phyloP scores from a whole-genome alignment of 2,329 filamentous ascomycete species.

The Cladosporium velox region DNA sequence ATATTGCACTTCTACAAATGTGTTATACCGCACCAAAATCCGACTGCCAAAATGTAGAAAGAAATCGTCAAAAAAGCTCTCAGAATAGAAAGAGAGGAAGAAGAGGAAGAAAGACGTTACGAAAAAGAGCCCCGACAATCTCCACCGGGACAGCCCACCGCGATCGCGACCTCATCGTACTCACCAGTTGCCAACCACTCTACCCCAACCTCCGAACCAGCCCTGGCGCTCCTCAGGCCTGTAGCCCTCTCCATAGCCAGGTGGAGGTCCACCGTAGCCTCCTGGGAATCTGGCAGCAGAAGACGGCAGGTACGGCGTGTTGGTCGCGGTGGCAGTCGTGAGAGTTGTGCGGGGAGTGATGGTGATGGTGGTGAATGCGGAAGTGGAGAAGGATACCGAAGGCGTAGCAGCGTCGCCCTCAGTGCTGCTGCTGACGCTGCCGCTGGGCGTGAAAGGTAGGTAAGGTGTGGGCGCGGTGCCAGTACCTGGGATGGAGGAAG shows the following conservation, averaged over 20 bases:
- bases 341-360: constrained; percentile 10
- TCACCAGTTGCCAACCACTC: constrained; percentile 14
- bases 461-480: constrained; percentile 12
- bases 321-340: constrained; percentile 12
- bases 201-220: constrained; percentile 19
- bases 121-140: not conserved
- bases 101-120: not conserved
- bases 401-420: constrained; percentile 3
- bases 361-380: constrained; percentile 22
- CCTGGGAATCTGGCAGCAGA: constrained; percentile 19
- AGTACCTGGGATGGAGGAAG: constrained; percentile 24
- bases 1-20: not conserved
- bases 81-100: not conserved
- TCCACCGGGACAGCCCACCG: not conserved
- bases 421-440: constrained; percentile 7
- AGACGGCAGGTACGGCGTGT: constrained; percentile 23
- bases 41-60: not conserved
- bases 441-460: constrained; percentile 6
- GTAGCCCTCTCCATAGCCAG: constrained; percentile 20
- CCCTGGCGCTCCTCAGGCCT: constrained; percentile 6
- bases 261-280: constrained; percentile 18
- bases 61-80: not conserved
- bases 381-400: not conserved
- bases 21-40: not conserved
- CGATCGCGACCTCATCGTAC: not conserved